These are phyloP conservation scores for Fusarium buharicum DNA, from an alignment of 2,329 filamentous ascomycete genomes.

Conservation along the genomic window DNA sequence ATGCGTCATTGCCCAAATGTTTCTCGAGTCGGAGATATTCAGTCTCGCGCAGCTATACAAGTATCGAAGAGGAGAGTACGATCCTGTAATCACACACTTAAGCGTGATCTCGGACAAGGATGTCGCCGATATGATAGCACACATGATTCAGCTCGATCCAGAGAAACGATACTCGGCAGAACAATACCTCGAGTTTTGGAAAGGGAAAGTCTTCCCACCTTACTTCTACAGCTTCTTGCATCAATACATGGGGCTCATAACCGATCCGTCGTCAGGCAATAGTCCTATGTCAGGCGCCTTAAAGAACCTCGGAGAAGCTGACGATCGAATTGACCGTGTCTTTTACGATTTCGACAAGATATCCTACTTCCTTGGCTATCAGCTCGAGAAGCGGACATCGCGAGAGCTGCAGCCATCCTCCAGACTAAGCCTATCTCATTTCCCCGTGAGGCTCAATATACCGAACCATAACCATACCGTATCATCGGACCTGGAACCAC, in stretches of 20 bases:
- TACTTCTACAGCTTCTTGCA: conserved; percentile 99
- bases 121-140: conserved; percentile 86
- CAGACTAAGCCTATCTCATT: conserved; percentile 68
- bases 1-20: conserved; percentile 96
- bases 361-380: conserved; percentile 88
- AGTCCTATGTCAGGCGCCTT: conserved; percentile 72
- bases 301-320: conserved; percentile 83
- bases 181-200: conserved; percentile 93
- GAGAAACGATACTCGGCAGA: conserved; percentile 92
- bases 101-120: conserved; percentile 88
- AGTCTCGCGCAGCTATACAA: conserved; percentile 96
- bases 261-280: conserved; percentile 85
- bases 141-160: conserved; percentile 96
- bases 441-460: conserved; percentile 86
- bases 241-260: conserved; percentile 96
- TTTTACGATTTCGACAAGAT: conserved; percentile 98
- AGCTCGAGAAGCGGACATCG: conserved; percentile 58
- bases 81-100: conserved; percentile 82
- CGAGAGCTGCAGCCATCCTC: conserved; percentile 45
- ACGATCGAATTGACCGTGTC: conserved; percentile 92
- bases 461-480: conserved; percentile 83
- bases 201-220: conserved; percentile 88
- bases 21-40: conserved; percentile 96
- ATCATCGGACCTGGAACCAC: conserved; percentile 67
- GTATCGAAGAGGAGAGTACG: conserved; percentile 92